Conservation (phyloP, 345 rosid genomes). For the Cochlearia excelsa region DNA sequence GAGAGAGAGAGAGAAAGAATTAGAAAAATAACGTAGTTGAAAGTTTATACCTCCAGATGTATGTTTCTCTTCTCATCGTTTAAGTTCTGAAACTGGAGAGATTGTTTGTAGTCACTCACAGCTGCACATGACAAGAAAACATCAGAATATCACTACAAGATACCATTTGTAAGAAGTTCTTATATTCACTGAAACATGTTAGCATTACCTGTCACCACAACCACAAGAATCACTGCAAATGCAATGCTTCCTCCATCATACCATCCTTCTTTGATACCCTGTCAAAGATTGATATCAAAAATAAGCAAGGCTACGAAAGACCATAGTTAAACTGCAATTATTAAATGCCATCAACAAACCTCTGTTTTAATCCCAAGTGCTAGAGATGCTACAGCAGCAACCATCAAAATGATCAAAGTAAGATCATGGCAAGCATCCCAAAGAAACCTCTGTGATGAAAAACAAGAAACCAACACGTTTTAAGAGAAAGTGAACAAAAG, state of each 20-base stretch:
- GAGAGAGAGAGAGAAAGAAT: background rate
- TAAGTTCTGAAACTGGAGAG: constrained; percentile 94
- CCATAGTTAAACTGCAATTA: background rate
- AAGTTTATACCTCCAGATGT: constrained; percentile 70
- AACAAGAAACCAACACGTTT: constrained; percentile 5
- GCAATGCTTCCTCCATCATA: constrained; percentile 99
- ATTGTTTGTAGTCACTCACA: constrained; percentile 94
- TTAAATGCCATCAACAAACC: constrained; percentile 44
- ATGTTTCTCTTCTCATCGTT: constrained; percentile 96
- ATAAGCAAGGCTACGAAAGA: background rate
- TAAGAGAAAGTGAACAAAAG: constrained; percentile 3
- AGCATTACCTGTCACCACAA: constrained; percentile 78
- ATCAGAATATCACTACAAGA: constrained; percentile 11
- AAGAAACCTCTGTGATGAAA: constrained; percentile 57
- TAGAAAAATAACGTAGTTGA: background rate
- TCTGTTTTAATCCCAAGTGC: constrained; percentile 92
- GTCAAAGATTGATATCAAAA: constrained; percentile 5
- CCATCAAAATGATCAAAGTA: constrained; percentile 77
- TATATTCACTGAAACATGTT: background rate
- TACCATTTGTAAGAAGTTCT: background rate
- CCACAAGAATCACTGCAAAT: constrained; percentile 87
- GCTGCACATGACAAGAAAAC: constrained; percentile 44
- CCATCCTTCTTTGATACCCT: constrained; percentile 97
- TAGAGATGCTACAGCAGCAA: constrained; percentile 88
- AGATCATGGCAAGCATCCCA: constrained; percentile 91